A percentile compares a stretch with the other conserved stretches of the same genome.
phyloP scores from a whole-genome alignment of 2,329 filamentous ascomycete genomes.

The Pseudopithomyces maydicus region DNA sequence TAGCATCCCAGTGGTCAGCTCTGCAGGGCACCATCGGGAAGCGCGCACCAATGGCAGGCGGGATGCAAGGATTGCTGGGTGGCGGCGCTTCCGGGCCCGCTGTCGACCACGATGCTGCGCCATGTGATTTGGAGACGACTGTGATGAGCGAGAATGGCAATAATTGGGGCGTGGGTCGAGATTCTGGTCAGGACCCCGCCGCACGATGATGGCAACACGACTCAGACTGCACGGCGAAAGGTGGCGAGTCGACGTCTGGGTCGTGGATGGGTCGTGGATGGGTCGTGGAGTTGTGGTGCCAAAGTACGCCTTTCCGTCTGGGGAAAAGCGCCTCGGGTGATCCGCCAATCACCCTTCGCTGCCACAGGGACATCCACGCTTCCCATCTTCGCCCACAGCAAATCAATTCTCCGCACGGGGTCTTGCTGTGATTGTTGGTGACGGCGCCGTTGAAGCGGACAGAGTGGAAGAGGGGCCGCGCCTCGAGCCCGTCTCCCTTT shows the following conservation, averaged over 20 bases:
- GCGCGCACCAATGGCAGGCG: conserved; percentile 27
- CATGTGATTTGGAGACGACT: conserved; percentile 30
- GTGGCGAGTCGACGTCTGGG: background rate
- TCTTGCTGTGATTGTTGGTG: conserved; percentile 5
- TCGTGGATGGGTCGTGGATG: background rate
- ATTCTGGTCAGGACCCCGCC: conserved; percentile 2
- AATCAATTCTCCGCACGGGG: conserved; percentile 2
- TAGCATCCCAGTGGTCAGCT: conserved; percentile 17
- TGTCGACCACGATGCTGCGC: conserved; percentile 14
- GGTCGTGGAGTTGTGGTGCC: background rate
- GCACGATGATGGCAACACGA: conserved; percentile 5
- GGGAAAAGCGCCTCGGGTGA: conserved; percentile 1
- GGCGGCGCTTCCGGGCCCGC: conserved; percentile 23
- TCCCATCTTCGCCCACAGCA: background rate
- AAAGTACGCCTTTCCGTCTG: background rate
- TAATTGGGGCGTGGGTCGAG: conserved; percentile 7
- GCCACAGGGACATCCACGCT: background rate
- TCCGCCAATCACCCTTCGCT: conserved; percentile 2
- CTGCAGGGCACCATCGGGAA: conserved; percentile 30
- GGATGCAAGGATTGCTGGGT: conserved; percentile 25
- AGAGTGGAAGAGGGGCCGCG: conserved; percentile 2
- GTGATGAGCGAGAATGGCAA: conserved; percentile 24
- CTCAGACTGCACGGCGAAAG: background rate
- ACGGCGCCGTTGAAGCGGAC: conserved; percentile 6
- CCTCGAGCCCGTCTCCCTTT: background rate